Percentiles rank a stretch among this genome's conserved stretches.
Evolutionary conservation across 148 eudicot species (phyloP).

Genomic region (Nepenthes gracilis): DNA sequence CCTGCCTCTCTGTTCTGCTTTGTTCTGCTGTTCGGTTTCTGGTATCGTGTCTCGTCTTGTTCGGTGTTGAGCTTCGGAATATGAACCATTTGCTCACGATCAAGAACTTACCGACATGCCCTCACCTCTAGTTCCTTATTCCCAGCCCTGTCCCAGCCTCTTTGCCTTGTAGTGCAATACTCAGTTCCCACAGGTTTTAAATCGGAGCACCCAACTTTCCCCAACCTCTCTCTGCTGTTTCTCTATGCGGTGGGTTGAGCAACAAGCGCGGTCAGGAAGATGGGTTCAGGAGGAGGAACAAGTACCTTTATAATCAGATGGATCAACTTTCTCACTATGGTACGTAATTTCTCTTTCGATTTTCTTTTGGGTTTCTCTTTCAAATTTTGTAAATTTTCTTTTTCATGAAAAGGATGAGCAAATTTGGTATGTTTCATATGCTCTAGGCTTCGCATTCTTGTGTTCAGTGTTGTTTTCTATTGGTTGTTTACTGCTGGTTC

Average conservation of each 20-base stretch:
- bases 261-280: constrained; percentile 9
- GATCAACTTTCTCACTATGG: constrained; percentile 84
- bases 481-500: too few relatives aligned
- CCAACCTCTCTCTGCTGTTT: constrained; percentile 1
- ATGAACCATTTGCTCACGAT: neutral
- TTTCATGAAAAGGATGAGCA: too few relatives aligned
- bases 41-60: constrained; percentile 4
- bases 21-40: neutral
- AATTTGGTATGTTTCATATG: too few relatives aligned
- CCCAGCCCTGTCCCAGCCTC: neutral
- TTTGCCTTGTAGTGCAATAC: constrained; percentile 1
- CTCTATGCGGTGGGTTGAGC: neutral
- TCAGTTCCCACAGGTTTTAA: constrained; percentile 5
- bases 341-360: constrained; percentile 9
- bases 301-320: constrained; percentile 82
- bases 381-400: too few relatives aligned
- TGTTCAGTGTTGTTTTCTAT: too few relatives aligned
- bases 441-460: too few relatives aligned
- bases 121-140: neutral
- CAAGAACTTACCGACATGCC: too few relatives aligned
- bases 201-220: neutral
- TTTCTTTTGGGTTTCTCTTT: neutral
- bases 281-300: constrained; percentile 53
- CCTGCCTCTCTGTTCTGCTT: too few relatives aligned
- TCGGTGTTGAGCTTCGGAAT: neutral